Base-by-base conservation (phyloP, 306 rosid genomes). In the Mimosa bimucronata region DNA sequence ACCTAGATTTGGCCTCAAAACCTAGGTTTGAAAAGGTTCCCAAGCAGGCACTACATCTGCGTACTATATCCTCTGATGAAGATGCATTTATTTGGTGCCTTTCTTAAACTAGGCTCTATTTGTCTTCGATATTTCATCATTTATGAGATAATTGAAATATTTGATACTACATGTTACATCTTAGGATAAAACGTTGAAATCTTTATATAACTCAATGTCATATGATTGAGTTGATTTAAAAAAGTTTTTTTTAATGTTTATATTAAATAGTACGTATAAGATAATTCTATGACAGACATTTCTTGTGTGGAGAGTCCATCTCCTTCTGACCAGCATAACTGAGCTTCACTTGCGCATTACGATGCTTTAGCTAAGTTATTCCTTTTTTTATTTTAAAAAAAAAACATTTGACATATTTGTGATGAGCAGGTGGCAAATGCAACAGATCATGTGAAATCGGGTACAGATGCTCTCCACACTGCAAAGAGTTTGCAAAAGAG, bases 401-500 rank as follows among this genome's bases (percentile, higher is more conserved):
- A n/a, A n/a, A n/a, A n/a, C n/a, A 1, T 6, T 34, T 3, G 5
- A 34, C 5, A 34, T 34, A 0, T 77, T 0, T 64, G 60, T 28
- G 45, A 38, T 58, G 48, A 31, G 61, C 94, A 94, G 98, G 98
- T 94, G 68, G 87, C 91, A 83, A 94, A 92, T 18, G 87, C 97
- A 71, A 94, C 93, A 44, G 97, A 94, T 81, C 89, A 92, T 66
- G 93, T 94, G 71, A 83, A 75, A 74, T 23, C 80, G 37, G 98
- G 97, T 2, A 92, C 87, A 66, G 94, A 87, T 12, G 94, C 98
- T 38, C 91, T 92, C 44, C 83, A 85, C 45, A 85, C 89, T 4
- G 97, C 98, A 4, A 94, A 89, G 88, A 85, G 84, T 75, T 77
- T 92, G 82, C 98, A 91, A 71, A 92, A 80, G 88, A 88, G 64